Conservation (phyloP, 345 rosid genomes). For the Aquilaria sinensis region DNA sequence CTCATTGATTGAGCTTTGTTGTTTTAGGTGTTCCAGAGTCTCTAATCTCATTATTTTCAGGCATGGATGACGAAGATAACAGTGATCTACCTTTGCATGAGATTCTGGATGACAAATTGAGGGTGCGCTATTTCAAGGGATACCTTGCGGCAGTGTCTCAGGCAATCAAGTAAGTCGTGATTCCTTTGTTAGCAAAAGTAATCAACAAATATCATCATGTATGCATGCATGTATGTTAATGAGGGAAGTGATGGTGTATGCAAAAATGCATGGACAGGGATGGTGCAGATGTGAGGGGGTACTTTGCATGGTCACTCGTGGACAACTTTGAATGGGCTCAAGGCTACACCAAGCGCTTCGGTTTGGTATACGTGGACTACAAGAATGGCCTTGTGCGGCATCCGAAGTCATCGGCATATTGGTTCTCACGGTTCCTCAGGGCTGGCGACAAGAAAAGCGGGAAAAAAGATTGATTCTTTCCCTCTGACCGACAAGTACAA, state of each 20-base stretch:
- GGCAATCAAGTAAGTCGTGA: conserved; percentile 58
- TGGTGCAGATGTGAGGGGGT: conserved; percentile 81
- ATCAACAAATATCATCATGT: background rate
- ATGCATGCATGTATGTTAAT: background rate
- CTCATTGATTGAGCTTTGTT: conserved; percentile 3
- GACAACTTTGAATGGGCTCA: conserved; percentile 95
- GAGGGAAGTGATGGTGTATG: background rate
- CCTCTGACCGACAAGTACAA: too few species aligned
- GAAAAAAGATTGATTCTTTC: conserved; percentile 31
- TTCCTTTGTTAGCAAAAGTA: background rate
- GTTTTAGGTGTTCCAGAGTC: background rate
- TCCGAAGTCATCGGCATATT: conserved; percentile 84
- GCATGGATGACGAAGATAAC: conserved; percentile 89
- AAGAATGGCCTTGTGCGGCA: conserved; percentile 71
- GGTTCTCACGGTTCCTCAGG: conserved; percentile 76
- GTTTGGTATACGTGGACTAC: conserved; percentile 81
- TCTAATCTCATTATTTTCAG: conserved; percentile 24
- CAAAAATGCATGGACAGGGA: conserved; percentile 38
- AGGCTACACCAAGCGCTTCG: conserved; percentile 90
- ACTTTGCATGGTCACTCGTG: conserved; percentile 88
- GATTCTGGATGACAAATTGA: conserved; percentile 77
- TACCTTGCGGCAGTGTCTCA: conserved; percentile 66
- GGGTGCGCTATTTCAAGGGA: conserved; percentile 58
- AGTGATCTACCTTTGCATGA: conserved; percentile 54
- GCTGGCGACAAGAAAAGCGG: conserved; percentile 36